These are phyloP conservation scores for Grosmannia clavigera DNA, from an alignment of 2,329 filamentous ascomycete species.

Conservation along the genomic window DNA sequence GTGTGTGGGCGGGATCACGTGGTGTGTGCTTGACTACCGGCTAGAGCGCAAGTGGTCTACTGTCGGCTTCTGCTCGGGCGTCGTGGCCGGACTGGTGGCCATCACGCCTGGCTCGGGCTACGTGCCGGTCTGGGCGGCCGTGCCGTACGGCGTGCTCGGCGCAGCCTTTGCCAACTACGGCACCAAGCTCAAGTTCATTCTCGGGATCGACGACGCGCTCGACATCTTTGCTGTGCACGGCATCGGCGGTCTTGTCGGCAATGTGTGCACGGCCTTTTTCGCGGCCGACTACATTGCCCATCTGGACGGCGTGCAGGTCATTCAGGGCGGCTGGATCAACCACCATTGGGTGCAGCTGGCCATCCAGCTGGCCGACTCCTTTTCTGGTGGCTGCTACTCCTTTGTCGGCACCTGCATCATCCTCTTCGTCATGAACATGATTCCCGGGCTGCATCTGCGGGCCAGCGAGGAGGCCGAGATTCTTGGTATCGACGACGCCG, in stretches of 20 bases:
- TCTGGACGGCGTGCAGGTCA: conserved; percentile 57
- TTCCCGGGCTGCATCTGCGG: conserved; percentile 65
- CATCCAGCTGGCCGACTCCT: conserved; percentile 73
- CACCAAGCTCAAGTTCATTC: conserved; percentile 78
- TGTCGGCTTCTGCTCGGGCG: conserved; percentile 84
- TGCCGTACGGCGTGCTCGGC: conserved; percentile 66
- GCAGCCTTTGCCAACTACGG: conserved; percentile 76
- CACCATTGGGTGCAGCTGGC: conserved; percentile 72
- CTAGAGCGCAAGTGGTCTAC: conserved; percentile 87
- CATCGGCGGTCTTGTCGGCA: conserved; percentile 66
- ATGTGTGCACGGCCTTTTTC: conserved; percentile 70
- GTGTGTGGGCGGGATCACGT: conserved; percentile 73
- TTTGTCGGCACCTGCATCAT: conserved; percentile 69
- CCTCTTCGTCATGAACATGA: conserved; percentile 65
- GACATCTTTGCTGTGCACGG: conserved; percentile 82
- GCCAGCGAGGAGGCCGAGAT: conserved; percentile 68
- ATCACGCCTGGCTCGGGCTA: conserved; percentile 81
- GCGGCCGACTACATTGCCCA: conserved; percentile 75
- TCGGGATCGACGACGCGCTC: conserved; percentile 71
- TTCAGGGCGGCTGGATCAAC: conserved; percentile 72
- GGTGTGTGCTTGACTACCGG: conserved; percentile 81
- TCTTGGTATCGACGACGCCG: conserved; percentile 74
- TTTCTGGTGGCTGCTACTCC: conserved; percentile 64
- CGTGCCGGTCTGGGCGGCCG: conserved; percentile 73
- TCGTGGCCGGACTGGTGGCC: conserved; percentile 74